Conservation (phyloP, 208 protist genomes). For the Eutreptiella sp. region DNA sequence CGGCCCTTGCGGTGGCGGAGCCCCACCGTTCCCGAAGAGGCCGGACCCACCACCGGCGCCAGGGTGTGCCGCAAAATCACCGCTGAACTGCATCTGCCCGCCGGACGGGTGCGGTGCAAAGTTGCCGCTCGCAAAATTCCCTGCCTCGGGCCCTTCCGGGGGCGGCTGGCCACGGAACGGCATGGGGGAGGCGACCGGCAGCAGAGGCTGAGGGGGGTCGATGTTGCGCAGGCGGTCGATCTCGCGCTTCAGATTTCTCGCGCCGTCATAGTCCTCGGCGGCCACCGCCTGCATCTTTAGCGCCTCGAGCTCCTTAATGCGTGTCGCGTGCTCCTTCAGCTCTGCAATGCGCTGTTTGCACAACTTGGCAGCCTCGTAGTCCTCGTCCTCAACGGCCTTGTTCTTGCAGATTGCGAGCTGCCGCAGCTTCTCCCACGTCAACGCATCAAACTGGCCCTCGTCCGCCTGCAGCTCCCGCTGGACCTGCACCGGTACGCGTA, state of each 20-base stretch:
- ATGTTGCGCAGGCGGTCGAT: constrained; percentile 61
- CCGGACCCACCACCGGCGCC: too few species aligned
- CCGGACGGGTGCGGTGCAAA: too few species aligned
- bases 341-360: constrained; percentile 55
- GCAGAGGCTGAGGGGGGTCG: too few species aligned
- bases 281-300: constrained; percentile 59
- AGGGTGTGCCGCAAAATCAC: too few species aligned
- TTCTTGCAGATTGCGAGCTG: constrained; percentile 56
- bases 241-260: constrained; percentile 63
- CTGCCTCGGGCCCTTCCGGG: too few species aligned
- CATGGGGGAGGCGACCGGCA: too few species aligned
- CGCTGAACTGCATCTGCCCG: too few species aligned
- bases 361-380: constrained; percentile 68
- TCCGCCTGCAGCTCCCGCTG: constrained; percentile 50
- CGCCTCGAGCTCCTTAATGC: constrained; percentile 53
- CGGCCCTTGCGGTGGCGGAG: too few species aligned
- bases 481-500: constrained; percentile 30
- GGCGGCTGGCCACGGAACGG: too few species aligned
- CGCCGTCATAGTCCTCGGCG: constrained; percentile 61
- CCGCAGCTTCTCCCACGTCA: constrained; percentile 59
- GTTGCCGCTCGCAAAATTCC: too few species aligned
- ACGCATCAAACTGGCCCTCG: constrained; percentile 55
- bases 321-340: constrained; percentile 40
- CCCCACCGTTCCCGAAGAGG: too few species aligned
- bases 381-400: constrained; percentile 62